A percentile compares a stretch with the other conserved stretches of the same genome.
Evolutionary conservation across 1,284 basidiomycete genomes (phyloP).

Genomic region (Trametes sp.): DNA sequence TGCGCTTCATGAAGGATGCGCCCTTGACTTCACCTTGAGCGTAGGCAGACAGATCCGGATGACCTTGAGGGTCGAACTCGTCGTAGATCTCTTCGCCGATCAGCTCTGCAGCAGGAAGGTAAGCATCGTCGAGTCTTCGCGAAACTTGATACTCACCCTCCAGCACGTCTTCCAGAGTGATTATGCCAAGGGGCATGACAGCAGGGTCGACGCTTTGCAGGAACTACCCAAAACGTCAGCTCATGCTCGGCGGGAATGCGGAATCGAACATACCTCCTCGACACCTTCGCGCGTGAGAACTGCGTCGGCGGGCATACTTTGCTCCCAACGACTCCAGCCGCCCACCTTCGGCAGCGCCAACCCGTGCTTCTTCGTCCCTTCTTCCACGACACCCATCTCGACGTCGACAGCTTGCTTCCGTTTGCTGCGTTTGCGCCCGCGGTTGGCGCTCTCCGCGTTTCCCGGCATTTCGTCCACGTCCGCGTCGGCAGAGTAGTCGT

Average conservation of each 20-base stretch:
- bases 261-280: slow-evolving; percentile 59
- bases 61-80: slow-evolving; percentile 80
- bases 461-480: slow-evolving; percentile 38
- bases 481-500: slow-evolving; percentile 39
- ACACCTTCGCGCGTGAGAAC: slow-evolving; percentile 75
- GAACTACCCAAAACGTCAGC: slow-evolving; percentile 55
- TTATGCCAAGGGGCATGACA: slow-evolving; percentile 87
- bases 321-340: slow-evolving; percentile 60
- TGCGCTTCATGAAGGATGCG: slow-evolving; percentile 32
- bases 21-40: slow-evolving; percentile 37
- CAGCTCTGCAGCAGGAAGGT: slow-evolving; percentile 64
- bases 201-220: slow-evolving; percentile 77
- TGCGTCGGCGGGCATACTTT: slow-evolving; percentile 86
- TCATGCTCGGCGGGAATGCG: no score
- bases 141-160: slow-evolving; percentile 63
- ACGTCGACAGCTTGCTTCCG: slow-evolving; percentile 43
- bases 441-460: slow-evolving; percentile 23
- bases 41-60: slow-evolving; percentile 62
- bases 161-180: slow-evolving; percentile 92
- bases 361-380: slow-evolving; percentile 49
- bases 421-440: slow-evolving; percentile 34
- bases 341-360: slow-evolving; percentile 45
- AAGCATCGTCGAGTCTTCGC: slow-evolving; percentile 6
- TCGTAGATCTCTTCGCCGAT: slow-evolving; percentile 93
- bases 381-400: slow-evolving; percentile 47